Percentiles rank a stretch among this genome's conserved stretches.
Conservation (phyloP, 257 asterid genomes). For the Primulina eburnea region DNA sequence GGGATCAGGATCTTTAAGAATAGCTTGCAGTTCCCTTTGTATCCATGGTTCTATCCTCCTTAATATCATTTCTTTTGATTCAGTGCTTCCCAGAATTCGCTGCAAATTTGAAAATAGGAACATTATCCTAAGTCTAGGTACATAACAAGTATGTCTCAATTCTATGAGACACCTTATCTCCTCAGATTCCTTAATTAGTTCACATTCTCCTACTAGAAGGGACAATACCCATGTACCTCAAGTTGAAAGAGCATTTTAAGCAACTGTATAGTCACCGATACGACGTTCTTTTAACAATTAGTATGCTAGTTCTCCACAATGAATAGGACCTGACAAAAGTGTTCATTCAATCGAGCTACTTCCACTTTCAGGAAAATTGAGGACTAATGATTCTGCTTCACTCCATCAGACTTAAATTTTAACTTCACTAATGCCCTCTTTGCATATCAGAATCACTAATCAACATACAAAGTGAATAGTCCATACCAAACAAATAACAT, state of each 20-base stretch:
- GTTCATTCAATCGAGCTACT: constrained; percentile 2
- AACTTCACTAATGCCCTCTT: background rate
- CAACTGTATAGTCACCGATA: background rate
- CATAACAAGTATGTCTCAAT: background rate
- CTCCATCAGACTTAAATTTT: background rate
- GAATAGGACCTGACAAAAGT: background rate
- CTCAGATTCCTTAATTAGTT: background rate
- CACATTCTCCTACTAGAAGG: background rate
- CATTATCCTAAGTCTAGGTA: background rate
- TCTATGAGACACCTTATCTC: background rate
- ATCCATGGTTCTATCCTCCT: constrained; percentile 55
- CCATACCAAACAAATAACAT: background rate
- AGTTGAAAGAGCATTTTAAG: background rate
- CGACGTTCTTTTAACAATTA: background rate
- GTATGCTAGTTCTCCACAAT: background rate
- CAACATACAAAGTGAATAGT: background rate
- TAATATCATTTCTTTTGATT: constrained; percentile 31
- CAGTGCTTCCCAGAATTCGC: constrained; percentile 27
- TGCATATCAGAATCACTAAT: background rate
- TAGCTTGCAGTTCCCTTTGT: constrained; percentile 54
- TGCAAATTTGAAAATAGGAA: constrained; percentile 21
- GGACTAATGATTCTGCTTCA: background rate
- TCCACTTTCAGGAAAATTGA: background rate
- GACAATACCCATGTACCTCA: background rate
- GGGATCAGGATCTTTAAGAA: constrained; percentile 62